phyloP scores from a whole-genome alignment of 768 basidiomycete genomes.

The Tricholoma sp. region DNA sequence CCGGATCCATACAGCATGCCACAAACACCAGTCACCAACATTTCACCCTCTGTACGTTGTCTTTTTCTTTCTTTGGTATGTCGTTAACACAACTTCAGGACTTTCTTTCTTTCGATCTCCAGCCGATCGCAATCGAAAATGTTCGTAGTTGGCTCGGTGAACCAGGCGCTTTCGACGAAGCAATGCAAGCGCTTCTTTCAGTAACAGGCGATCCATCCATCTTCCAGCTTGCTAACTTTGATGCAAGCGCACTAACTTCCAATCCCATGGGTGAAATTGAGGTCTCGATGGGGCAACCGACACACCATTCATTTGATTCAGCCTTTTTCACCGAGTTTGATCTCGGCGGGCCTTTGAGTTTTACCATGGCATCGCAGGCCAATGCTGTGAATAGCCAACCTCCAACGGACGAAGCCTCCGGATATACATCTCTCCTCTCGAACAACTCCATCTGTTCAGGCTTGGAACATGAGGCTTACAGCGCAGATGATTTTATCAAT shows the following conservation, averaged over 20 bases:
- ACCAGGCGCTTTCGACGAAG: conserved; percentile 11
- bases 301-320: conserved; percentile 4
- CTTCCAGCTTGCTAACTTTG: conserved; percentile 30
- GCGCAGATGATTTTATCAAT: conserved; percentile 31
- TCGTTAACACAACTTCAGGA: conserved; percentile 9
- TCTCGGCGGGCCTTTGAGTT: not conserved
- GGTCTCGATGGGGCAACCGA: conserved; percentile 25
- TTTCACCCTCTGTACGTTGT: not conserved
- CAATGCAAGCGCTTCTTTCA: conserved; percentile 25
- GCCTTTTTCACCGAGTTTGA: not conserved
- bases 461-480: not conserved
- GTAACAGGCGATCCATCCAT: conserved; percentile 26
- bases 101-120: conserved; percentile 17
- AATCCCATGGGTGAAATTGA: conserved; percentile 35
- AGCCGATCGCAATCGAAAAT: conserved; percentile 7
- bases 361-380: not conserved
- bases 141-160: conserved; percentile 6
- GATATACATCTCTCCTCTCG: not conserved
- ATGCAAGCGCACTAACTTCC: conserved; percentile 22
- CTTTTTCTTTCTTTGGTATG: not conserved
- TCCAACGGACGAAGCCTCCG: not conserved
- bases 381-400: not conserved
- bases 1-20: not conserved
- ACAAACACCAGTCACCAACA: not conserved
- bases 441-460: not conserved